phyloP scores from a whole-genome alignment of 164 flowering plant species.

The Magnolia sinica region DNA sequence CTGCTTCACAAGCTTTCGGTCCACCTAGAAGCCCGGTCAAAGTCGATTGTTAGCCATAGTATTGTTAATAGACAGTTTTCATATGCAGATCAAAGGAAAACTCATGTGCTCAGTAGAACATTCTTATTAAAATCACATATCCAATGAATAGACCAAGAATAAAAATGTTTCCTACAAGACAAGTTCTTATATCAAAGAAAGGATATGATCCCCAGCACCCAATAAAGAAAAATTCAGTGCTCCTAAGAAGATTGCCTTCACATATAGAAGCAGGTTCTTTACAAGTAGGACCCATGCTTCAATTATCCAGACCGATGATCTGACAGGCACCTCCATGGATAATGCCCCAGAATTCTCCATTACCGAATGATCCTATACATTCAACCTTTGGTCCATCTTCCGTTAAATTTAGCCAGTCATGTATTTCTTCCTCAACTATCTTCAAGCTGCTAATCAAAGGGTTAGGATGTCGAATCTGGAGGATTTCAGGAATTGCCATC shows the following conservation, averaged over 20 bases:
- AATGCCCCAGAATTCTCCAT: no score
- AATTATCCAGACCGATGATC: no score
- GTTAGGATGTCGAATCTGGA: no score
- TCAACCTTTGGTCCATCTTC: no score
- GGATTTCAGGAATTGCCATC: no score
- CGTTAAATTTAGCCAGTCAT: no score
- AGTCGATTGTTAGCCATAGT: slow-evolving; percentile 7
- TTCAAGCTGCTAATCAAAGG: no score
- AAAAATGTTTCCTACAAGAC: neutral
- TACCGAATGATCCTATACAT: no score
- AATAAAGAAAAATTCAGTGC: neutral
- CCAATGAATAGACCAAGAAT: neutral
- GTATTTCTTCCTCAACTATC: no score
- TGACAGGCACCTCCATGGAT: no score
- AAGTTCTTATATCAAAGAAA: neutral
- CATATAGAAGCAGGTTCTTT: neutral
- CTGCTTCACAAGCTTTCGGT: slow-evolving; percentile 95
- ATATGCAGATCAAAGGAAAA: no score
- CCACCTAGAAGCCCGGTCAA: slow-evolving; percentile 42
- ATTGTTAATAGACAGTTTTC: neutral
- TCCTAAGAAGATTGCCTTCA: neutral
- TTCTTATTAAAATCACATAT: neutral
- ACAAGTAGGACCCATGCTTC: neutral
- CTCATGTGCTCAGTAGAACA: neutral
- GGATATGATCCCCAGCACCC: neutral